These are phyloP conservation scores for Botrytis paeoniae DNA, from an alignment of 2,329 filamentous ascomycete genomes.

Conservation along the genomic window DNA sequence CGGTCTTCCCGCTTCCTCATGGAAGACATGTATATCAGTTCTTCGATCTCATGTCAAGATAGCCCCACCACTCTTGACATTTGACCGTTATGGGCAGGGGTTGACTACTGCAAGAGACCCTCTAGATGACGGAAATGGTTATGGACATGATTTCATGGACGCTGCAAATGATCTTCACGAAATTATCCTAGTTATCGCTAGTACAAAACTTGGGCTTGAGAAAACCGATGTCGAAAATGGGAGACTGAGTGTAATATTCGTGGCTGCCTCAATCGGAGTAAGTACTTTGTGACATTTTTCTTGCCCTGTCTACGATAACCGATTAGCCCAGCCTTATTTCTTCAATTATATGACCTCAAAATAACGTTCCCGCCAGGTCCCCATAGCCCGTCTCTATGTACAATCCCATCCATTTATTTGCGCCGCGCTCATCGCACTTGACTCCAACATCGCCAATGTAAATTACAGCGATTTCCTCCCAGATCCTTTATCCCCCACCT, in stretches of 20 bases:
- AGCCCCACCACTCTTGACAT: slow-evolving; percentile 37
- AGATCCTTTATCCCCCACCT: slow-evolving; percentile 32
- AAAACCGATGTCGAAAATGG: slow-evolving; percentile 17
- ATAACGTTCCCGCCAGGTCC: slow-evolving; percentile 15
- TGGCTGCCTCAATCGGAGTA: slow-evolving; percentile 38
- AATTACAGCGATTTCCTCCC: slow-evolving; percentile 35
- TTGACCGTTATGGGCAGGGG: slow-evolving; percentile 37
- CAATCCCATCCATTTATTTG: slow-evolving; percentile 33
- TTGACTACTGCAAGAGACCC: slow-evolving; percentile 31
- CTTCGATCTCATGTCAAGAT: slow-evolving; percentile 25
- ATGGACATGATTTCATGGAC: slow-evolving; percentile 35
- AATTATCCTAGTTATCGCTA: slow-evolving; percentile 30
- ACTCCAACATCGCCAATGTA: slow-evolving; percentile 38
- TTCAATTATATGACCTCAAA: background rate
- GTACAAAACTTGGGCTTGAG: slow-evolving; percentile 21
- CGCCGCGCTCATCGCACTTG: slow-evolving; percentile 36
- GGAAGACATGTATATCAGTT: slow-evolving; percentile 34
- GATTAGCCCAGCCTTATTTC: background rate
- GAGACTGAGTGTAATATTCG: slow-evolving; percentile 30
- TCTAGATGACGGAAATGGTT: slow-evolving; percentile 31
- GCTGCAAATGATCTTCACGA: slow-evolving; percentile 36
- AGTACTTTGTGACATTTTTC: background rate
- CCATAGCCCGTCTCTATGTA: slow-evolving; percentile 37
- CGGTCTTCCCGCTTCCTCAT: slow-evolving; percentile 34
- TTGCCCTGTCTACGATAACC: background rate